Conservation (phyloP, 352 stramenopile species). For the Phytophthora megakarya region DNA sequence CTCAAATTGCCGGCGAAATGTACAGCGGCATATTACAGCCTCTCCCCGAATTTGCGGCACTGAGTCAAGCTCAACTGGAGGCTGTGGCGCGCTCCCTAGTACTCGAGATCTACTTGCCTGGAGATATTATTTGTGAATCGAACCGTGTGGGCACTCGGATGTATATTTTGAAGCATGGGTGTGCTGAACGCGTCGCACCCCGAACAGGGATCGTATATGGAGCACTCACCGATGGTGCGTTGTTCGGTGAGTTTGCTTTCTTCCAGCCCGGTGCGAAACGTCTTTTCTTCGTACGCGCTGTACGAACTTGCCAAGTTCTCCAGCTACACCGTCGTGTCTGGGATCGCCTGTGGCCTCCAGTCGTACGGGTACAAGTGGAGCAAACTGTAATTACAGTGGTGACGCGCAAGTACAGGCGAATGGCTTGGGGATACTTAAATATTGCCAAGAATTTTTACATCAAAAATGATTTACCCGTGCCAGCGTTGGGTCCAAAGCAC, state of each 20-base stretch:
- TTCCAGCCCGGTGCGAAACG: constrained; percentile 55
- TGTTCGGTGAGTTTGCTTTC: constrained; percentile 74
- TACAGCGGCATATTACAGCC: constrained; percentile 42
- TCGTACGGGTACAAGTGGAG: constrained; percentile 47
- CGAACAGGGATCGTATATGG: constrained; percentile 47
- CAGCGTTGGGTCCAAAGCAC: constrained; percentile 14
- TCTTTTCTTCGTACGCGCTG: constrained; percentile 50
- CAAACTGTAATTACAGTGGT: constrained; percentile 42
- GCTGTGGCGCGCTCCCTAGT: constrained; percentile 49
- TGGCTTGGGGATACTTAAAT: constrained; percentile 46
- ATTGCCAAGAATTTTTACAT: constrained; percentile 74
- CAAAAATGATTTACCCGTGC: constrained; percentile 47
- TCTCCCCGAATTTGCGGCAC: constrained; percentile 41
- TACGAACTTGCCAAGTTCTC: constrained; percentile 67
- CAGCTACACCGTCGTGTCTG: constrained; percentile 57
- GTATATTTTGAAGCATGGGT: constrained; percentile 56
- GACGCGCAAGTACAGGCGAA: constrained; percentile 41
- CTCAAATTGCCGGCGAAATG: constrained; percentile 60
- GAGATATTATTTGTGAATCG: constrained; percentile 62
- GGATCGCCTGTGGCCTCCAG: constrained; percentile 55
- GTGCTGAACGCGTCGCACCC: constrained; percentile 50
- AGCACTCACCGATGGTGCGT: constrained; percentile 28
- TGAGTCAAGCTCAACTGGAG: constrained; percentile 56
- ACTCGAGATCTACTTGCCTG: constrained; percentile 69
- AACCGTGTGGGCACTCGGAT: constrained; percentile 47